Conservation (phyloP, 2,329 filamentous ascomycete genomes). For the Colletotrichum acutatum region DNA sequence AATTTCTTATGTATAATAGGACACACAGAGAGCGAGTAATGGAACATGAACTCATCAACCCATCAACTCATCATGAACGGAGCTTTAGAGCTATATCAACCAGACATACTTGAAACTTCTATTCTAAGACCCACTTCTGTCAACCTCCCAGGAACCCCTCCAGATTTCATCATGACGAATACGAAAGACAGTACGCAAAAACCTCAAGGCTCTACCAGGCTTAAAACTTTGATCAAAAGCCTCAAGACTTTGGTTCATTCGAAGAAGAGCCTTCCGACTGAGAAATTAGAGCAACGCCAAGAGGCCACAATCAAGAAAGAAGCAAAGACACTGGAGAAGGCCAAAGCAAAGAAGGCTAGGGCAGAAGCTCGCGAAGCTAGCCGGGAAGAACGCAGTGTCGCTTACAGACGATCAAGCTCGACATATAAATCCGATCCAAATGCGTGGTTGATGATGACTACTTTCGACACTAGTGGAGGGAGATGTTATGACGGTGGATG, state of each 20-base stretch:
- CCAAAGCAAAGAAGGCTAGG: too few relatives aligned
- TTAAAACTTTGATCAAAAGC: not conserved
- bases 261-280: not conserved
- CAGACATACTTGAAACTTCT: too few relatives aligned
- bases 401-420: too few relatives aligned
- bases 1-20: not conserved
- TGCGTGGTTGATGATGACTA: not conserved
- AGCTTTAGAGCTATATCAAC: too few relatives aligned
- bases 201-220: not conserved
- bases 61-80: too few relatives aligned
- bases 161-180: not conserved
- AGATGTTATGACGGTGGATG: not conserved
- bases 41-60: not conserved
- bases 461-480: not conserved
- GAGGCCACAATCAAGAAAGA: too few relatives aligned
- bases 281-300: not conserved
- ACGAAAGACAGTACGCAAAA: not conserved
- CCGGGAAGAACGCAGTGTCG: too few relatives aligned
- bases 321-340: too few relatives aligned
- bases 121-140: too few relatives aligned
- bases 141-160: too few relatives aligned
- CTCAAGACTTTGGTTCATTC: not conserved
- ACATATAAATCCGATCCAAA: not conserved
- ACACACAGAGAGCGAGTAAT: not conserved
- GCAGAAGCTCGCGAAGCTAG: too few relatives aligned